Evolutionary conservation across 805 yeast genomes (phyloP), one percentile per base, ranked within the genome.

Genomic region (Candida nonsorbophila): DNA sequence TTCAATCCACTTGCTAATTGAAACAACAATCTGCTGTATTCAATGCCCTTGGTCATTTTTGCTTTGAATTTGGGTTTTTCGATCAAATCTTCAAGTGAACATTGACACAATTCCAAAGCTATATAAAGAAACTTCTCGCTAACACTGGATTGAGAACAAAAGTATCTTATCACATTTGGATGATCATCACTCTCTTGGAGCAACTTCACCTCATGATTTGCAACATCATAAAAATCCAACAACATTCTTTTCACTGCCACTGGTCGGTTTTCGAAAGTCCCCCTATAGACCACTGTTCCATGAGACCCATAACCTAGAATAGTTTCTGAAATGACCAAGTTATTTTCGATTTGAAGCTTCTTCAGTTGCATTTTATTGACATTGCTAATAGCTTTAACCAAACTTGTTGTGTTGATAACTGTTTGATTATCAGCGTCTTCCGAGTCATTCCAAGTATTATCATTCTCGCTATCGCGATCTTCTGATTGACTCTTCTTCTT

Each of bases 161-260:
- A 92, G 52, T 92, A 92, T 32, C 97, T 62, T 5, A 92, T 77
- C 14, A 92, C 97, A 49, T 92, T 92, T 2, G 96, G 92, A 55
- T 90, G 97, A 51, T 87, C 95, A 45, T 92, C 98, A 58, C 95
- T 84, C 51, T 90, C 97, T 35, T 90, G 94, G 19, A 90, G 58
- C 9, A 90, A 55, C 15, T 79, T 72, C 8, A 92, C 94, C 48
- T 90, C 98, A 43, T 85, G 95, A 6, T 86, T 79, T 2, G 97
- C 97, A 33, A 90, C 76, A 47, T 92, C 97, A 54, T 84, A 90
- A 48, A 88, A 92, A 50, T 88, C 96, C 20, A 88, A 68, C 30
- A 92, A 62, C 94, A 92, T 84, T 45, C 97, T 63, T 53, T 92
- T 92, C 5, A 92, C 94, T 0, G 98, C 98, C 5, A 92, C 98